Evolutionary conservation across 148 eudicot species (phyloP), one percentile per base, ranked within the genome.

Genomic region (Cornus kousa): DNA sequence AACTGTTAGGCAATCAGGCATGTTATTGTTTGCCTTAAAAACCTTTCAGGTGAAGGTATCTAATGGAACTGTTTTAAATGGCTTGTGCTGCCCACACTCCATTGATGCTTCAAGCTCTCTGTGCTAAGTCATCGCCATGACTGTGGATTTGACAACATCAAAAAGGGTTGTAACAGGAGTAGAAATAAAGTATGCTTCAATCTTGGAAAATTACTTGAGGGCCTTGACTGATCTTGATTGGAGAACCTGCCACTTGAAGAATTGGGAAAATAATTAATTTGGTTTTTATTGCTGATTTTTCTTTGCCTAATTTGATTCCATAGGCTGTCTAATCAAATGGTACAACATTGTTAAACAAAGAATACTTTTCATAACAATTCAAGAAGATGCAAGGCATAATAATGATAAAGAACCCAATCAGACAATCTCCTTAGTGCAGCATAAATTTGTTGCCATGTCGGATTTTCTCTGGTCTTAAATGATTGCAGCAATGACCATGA

Each of bases 61-160:
- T 53, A 53, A 53, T 10, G 16, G 16, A 53, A 53, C 59, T 53
- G 59, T 14, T 53, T 5, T 2, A 7, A 46, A 53, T 5, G 17
- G 50, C 71, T 43, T 66, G 68, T 37, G 71, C 31, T 24, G 3
- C 23, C 17, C 33, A 31, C 48, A 31, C 48, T 71, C 48, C 23
- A 19, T 68, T 67, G 19, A 77, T 68, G 22, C 50, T 53, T 68
- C 65, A 68, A 68, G 55, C 67, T 53, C 19, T 67, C 24, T 66
- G 22, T 16, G 16, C 5, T 0, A 70, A 78, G 48, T 40, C 5
- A 59, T 55, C 31, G 72, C 55, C 59, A n/a, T 66, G 46, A 62
- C 62, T 31, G n/a, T 39, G 62, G 79, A 81, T 81, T 79, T 78
- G 84, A 85, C 82, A 80, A 64, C 82, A 80, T 80, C 70, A 3